These are phyloP conservation scores for Trichophyton simii DNA, from an alignment of 2,329 filamentous ascomycete genomes.

Conservation along the genomic window DNA sequence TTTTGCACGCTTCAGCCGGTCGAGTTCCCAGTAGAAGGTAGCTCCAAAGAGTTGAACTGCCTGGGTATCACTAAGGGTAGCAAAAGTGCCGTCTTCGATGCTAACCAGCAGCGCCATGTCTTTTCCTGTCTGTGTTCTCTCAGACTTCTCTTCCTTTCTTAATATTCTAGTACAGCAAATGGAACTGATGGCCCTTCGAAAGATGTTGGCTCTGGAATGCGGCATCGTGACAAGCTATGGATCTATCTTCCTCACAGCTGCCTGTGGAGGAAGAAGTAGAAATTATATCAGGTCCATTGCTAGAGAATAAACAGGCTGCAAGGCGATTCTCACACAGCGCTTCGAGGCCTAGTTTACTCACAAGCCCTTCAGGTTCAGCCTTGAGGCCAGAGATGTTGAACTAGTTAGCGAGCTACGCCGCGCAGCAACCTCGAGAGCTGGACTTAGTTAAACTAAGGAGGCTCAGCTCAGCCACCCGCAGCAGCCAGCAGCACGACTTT, in stretches of 20 bases:
- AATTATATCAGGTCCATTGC: background rate
- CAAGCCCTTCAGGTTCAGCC: background rate
- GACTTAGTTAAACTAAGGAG: background rate
- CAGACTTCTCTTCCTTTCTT: no score
- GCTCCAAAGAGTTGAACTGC: background rate
- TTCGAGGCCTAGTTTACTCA: background rate
- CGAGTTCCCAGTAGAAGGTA: background rate
- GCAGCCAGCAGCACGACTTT: background rate
- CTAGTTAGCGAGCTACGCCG: background rate
- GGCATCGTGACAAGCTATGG: background rate
- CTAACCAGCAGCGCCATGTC: conserved; percentile 1
- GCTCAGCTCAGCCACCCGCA: background rate
- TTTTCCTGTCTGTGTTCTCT: background rate
- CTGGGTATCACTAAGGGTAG: background rate
- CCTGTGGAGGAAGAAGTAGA: background rate
- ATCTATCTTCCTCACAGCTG: background rate
- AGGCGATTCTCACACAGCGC: background rate
- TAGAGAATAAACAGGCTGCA: background rate
- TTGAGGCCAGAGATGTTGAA: background rate
- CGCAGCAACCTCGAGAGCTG: background rate
- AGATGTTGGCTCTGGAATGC: background rate
- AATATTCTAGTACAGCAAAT: background rate
- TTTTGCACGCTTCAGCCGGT: background rate
- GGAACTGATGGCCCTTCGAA: background rate
- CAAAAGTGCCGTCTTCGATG: background rate